Evolutionary conservation across 805 yeast genomes (phyloP), one percentile per base, ranked within the genome.

Genomic region (Candida nanaspora): DNA sequence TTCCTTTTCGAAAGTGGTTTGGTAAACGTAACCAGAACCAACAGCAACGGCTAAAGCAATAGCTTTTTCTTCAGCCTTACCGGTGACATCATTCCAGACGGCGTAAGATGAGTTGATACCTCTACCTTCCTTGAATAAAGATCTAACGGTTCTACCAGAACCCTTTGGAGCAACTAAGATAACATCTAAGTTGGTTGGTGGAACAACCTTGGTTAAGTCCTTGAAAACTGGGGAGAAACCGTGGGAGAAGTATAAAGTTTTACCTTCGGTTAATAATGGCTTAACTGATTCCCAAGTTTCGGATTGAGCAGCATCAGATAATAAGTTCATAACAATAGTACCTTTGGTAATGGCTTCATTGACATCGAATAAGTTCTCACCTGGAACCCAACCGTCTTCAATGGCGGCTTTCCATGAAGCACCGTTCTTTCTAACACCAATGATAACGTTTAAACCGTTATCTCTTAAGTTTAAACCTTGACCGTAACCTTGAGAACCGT

Each of bases 401-500:
- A 87, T 73, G 63, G 98, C 98, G 56, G 96, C 95, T 76, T 91
- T 91, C 98, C 98, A 93, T 44, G 98, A 93, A 53, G 96, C 93
- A 78, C 98, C 98, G 65, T 86, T 71, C 79, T 93, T 87, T 73
- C 98, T 82, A 61, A 93, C 98, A 81, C 98, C 98, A 56, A 93
- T 76, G 66, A 93, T 86, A 57, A 91, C 98, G 69, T 91, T 91
- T 63, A 93, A 70, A 70, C 98, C 98, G 63, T 93, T 91, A 79
- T 93, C 98, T 76, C 98, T 86, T 76, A 94, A 75, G 88, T 93
- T 93, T 59, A 93, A 81, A 72, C 97, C 98, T 78, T 93, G 98
- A 67, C 98, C 98, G 79, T 93, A 91, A 78, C 98, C 98, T 76
- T 93, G 98, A 54, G 98, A 91, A 66, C 98, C 98, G 82, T 93